Evolutionary conservation across 2,329 filamentous ascomycete genomes (phyloP).

Genomic region (Cryphonectria parasitica): DNA sequence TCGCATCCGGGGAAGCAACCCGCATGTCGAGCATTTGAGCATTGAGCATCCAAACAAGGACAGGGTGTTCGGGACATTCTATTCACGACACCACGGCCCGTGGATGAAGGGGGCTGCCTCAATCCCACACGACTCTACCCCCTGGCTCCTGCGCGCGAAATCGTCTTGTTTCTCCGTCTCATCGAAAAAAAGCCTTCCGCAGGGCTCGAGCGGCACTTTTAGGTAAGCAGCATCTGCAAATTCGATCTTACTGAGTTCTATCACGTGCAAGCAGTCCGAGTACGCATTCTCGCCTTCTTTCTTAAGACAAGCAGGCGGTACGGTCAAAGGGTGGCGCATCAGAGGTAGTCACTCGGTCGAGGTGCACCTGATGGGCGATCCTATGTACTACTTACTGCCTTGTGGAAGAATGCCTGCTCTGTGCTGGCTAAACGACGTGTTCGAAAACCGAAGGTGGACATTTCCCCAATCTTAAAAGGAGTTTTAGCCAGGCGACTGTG

Average conservation of each 20-base stretch:
- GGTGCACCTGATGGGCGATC: neutral
- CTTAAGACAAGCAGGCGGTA: neutral
- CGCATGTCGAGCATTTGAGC: constrained; percentile 10
- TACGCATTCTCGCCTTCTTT: no score
- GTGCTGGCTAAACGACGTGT: neutral
- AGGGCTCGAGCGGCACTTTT: neutral
- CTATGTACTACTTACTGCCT: neutral
- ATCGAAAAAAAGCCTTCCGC: neutral
- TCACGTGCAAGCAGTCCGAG: no score
- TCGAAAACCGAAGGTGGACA: neutral
- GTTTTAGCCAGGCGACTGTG: neutral
- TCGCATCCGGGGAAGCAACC: neutral
- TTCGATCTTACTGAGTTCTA: no score
- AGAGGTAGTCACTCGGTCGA: neutral
- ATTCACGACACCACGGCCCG: neutral
- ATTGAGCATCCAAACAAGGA: constrained; percentile 8
- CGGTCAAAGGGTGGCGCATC: no score
- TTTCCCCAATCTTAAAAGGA: neutral
- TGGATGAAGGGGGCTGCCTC: constrained; percentile 3
- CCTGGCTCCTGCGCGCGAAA: neutral
- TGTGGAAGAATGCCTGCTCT: neutral
- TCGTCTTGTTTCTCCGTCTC: neutral
- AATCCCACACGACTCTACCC: neutral
- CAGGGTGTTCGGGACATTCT: constrained; percentile 3
- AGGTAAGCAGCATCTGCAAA: neutral